These are phyloP conservation scores for Penicillium sp. DNA, from an alignment of 2,329 filamentous ascomycete species.

Conservation along the genomic window DNA sequence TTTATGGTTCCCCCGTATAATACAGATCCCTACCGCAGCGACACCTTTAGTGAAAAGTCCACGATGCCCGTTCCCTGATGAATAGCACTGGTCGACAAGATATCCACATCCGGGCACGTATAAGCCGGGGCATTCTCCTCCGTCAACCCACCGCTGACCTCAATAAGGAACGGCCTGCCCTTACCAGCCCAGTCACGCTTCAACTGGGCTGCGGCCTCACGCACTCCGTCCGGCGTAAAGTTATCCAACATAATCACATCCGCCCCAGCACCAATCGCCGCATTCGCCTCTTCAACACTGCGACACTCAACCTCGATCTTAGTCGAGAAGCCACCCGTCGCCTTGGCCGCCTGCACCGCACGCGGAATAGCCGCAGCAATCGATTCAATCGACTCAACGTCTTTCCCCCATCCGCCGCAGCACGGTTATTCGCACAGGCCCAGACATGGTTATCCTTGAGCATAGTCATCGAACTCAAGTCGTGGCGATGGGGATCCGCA, in stretches of 20 bases:
- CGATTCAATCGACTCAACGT: constrained; percentile 15
- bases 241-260: constrained; percentile 98
- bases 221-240: constrained; percentile 75
- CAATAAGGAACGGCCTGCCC: constrained; percentile 69
- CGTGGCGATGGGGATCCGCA: constrained; percentile 85
- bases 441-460: constrained; percentile 98
- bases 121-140: constrained; percentile 77
- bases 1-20: constrained; percentile 9
- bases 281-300: constrained; percentile 78
- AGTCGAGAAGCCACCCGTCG: constrained; percentile 78
- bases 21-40: constrained; percentile 27
- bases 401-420: constrained; percentile 19
- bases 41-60: constrained; percentile 92
- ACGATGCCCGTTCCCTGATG: constrained; percentile 92
- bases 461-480: constrained; percentile 94
- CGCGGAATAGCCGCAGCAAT: constrained; percentile 66
- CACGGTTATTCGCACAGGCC: constrained; percentile 59
- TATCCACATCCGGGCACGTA: constrained; percentile 73
- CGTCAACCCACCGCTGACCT: constrained; percentile 87
- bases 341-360: constrained; percentile 77
- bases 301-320: constrained; percentile 97
- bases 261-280: constrained; percentile 83
- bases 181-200: constrained; percentile 73
- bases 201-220: constrained; percentile 65
- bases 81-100: constrained; percentile 92